Evolutionary conservation across 1,139 yeast genomes (phyloP).

Genomic region (Suhomyces taliae): DNA sequence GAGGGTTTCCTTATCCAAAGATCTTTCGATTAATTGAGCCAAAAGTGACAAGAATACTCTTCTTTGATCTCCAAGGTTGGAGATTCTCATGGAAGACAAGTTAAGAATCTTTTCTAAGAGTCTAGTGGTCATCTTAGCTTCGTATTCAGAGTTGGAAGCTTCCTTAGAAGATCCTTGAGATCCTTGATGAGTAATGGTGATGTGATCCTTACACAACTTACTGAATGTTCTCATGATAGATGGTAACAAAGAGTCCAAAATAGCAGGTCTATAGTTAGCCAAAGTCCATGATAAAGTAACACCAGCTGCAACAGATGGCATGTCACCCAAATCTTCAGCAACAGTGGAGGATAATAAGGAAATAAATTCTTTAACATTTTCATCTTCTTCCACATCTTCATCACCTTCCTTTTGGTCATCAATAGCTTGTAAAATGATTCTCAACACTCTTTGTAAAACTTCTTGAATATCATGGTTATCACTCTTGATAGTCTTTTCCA

Average conservation of each 20-base stretch:
- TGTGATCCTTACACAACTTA: slow-evolving; percentile 85
- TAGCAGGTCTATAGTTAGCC: slow-evolving; percentile 69
- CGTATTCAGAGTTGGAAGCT: slow-evolving; percentile 51
- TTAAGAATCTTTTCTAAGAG: slow-evolving; percentile 74
- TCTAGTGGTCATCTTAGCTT: slow-evolving; percentile 76
- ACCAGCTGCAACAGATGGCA: slow-evolving; percentile 88
- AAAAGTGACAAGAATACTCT: slow-evolving; percentile 81
- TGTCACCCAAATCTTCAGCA: slow-evolving; percentile 78
- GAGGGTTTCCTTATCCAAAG: slow-evolving; percentile 73
- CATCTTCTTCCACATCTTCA: slow-evolving; percentile 55
- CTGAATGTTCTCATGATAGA: slow-evolving; percentile 83
- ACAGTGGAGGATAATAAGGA: slow-evolving; percentile 64
- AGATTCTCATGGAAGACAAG: slow-evolving; percentile 76
- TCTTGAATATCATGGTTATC: slow-evolving; percentile 86
- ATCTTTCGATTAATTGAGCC: slow-evolving; percentile 88
- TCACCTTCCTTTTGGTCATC: slow-evolving; percentile 41
- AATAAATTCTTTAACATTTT: slow-evolving; percentile 62
- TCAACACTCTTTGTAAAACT: slow-evolving; percentile 71
- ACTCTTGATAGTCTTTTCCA: slow-evolving; percentile 80
- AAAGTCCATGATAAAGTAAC: slow-evolving; percentile 84
- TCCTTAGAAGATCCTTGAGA: slow-evolving; percentile 28
- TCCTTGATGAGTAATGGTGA: slow-evolving; percentile 63
- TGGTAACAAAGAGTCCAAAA: slow-evolving; percentile 73
- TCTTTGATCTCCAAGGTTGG: slow-evolving; percentile 88
- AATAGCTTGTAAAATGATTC: slow-evolving; percentile 64